These are phyloP conservation scores for Fusarium incarnatum DNA, from an alignment of 2,329 filamentous ascomycete species.

Conservation along the genomic window DNA sequence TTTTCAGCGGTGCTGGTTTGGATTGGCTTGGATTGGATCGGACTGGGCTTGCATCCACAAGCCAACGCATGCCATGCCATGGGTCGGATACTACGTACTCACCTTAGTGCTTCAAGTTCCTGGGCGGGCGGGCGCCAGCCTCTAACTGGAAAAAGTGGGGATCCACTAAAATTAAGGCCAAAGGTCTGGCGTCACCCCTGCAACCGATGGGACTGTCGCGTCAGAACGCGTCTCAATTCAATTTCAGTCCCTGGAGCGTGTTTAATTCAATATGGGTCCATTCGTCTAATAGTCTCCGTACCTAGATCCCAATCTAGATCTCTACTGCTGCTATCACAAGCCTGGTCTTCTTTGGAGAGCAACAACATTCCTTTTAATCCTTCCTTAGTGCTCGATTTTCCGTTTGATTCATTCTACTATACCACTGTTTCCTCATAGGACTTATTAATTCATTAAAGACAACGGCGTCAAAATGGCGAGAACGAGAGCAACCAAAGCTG, in stretches of 20 bases:
- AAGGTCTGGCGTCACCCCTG: constrained; percentile 14
- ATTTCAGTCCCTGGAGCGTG: constrained; percentile 1
- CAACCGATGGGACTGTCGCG: constrained; percentile 25
- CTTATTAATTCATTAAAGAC: neutral
- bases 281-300: neutral
- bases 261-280: constrained; percentile 21
- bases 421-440: neutral
- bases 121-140: constrained; percentile 8
- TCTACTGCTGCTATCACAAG: neutral
- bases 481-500: constrained; percentile 59
- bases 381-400: neutral
- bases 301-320: constrained; percentile 5
- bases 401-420: neutral
- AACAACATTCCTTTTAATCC: neutral
- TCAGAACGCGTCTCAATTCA: constrained; percentile 29
- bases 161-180: constrained; percentile 18
- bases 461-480: constrained; percentile 57
- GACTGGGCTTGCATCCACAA: constrained; percentile 21
- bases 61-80: constrained; percentile 10
- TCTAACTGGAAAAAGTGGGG: neutral
- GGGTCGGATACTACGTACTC: neutral
- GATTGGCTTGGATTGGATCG: constrained; percentile 21
- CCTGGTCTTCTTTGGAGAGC: constrained; percentile 2
- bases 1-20: constrained; percentile 12
- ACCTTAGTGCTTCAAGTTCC: constrained; percentile 1